These are phyloP conservation scores for Centrapalus pauciflorus DNA, from an alignment of 129 eudicot genomes.

Conservation along the genomic window DNA sequence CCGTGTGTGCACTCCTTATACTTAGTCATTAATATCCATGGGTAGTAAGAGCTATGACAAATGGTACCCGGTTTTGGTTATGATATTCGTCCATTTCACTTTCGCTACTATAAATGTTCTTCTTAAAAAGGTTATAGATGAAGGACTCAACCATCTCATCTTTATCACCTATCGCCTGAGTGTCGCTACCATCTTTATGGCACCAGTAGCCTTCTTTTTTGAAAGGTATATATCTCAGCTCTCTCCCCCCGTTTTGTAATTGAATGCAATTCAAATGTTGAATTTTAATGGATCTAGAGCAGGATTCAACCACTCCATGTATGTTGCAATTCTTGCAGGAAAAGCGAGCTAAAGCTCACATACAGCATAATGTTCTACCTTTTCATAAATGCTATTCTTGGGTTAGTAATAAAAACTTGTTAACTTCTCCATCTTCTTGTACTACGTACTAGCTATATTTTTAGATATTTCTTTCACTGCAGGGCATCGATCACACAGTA, in stretches of 20 bases:
- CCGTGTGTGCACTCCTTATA: neutral
- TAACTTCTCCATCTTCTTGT: neutral
- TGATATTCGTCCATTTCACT: slow-evolving; percentile 38
- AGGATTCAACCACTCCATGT: neutral
- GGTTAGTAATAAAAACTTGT: slow-evolving; percentile 31
- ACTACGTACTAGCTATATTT: neutral
- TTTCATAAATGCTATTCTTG: slow-evolving; percentile 60
- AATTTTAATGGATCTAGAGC: neutral
- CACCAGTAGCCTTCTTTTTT: slow-evolving; percentile 52
- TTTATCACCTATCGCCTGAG: slow-evolving; percentile 60
- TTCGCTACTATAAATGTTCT: slow-evolving; percentile 58
- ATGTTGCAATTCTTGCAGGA: slow-evolving; percentile 41
- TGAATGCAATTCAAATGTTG: neutral
- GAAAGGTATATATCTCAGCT: slow-evolving; percentile 45
- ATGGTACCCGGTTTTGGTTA: slow-evolving; percentile 51
- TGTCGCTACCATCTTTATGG: slow-evolving; percentile 48
- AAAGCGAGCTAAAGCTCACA: slow-evolving; percentile 43
- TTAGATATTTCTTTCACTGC: neutral
- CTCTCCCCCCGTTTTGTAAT: neutral
- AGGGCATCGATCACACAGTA: slow-evolving; percentile 67
- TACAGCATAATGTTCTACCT: slow-evolving; percentile 35
- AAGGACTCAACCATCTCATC: slow-evolving; percentile 52
- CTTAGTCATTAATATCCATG: slow-evolving; percentile 17
- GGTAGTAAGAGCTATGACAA: slow-evolving; percentile 24
- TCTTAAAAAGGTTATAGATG: slow-evolving; percentile 50